Evolutionary conservation across 768 basidiomycete species (phyloP).

Genomic region (Roridomyces roridus): DNA sequence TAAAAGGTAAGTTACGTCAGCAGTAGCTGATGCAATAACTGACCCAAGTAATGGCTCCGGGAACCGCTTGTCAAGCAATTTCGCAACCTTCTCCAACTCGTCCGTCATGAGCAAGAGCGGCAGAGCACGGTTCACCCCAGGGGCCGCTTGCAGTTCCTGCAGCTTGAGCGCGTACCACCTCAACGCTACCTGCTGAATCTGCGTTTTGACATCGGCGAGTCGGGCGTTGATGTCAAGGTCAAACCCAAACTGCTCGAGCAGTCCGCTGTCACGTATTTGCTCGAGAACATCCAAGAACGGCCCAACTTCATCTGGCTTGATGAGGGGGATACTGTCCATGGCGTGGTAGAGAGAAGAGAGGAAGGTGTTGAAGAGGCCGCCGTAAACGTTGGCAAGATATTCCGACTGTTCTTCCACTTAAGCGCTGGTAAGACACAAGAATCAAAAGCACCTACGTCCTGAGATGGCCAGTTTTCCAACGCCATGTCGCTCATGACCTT

Average conservation of each 20-base stretch:
- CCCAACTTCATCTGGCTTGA: conserved; percentile 75
- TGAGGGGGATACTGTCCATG: conserved; percentile 75
- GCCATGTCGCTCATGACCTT: conserved; percentile 76
- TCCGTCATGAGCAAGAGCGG: conserved; percentile 85
- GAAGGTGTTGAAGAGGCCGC: conserved; percentile 84
- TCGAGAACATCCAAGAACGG: conserved; percentile 73
- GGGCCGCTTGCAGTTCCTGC: conserved; percentile 66
- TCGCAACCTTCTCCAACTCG: conserved; percentile 87
- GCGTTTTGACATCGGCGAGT: conserved; percentile 69
- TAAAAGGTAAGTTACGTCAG: not conserved
- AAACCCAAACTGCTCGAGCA: conserved; percentile 76
- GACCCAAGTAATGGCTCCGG: conserved; percentile 83
- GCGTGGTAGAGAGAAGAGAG: conserved; percentile 84
- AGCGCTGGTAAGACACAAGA: conserved; percentile 5
- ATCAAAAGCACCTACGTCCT: conserved; percentile 68
- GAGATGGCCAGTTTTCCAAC: conserved; percentile 76
- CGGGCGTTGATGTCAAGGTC: conserved; percentile 66
- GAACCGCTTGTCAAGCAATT: conserved; percentile 87
- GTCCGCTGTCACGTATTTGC: conserved; percentile 68
- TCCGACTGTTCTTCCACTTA: conserved; percentile 55
- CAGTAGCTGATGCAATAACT: conserved; percentile 30
- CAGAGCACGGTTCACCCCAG: conserved; percentile 82
- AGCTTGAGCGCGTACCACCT: conserved; percentile 69
- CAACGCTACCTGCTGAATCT: conserved; percentile 62
- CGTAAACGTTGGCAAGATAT: conserved; percentile 70